These are phyloP conservation scores for Pichia kudriavzevii DNA, from an alignment of 1,139 yeast genomes.

Conservation along the genomic window DNA sequence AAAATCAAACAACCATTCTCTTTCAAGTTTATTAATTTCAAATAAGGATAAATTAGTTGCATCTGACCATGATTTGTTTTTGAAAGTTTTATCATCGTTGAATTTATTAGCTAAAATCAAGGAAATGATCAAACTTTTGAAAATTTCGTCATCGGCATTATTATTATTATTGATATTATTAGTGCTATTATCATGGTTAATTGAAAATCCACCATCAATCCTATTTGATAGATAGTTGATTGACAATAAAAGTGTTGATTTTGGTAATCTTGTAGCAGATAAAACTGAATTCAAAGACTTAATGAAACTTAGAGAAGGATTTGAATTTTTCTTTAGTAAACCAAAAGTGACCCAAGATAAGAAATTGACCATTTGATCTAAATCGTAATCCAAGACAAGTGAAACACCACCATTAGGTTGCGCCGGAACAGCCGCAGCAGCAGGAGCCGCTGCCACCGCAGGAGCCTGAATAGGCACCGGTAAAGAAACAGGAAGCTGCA, in stretches of 20 bases:
- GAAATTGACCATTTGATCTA: slow-evolving; percentile 70
- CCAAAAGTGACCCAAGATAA: slow-evolving; percentile 30
- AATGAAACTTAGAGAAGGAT: slow-evolving; percentile 50
- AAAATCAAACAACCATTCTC: slow-evolving; percentile 54
- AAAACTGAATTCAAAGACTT: slow-evolving; percentile 60
- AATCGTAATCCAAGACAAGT: slow-evolving; percentile 69
- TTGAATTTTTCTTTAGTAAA: slow-evolving; percentile 28
- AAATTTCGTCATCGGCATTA: slow-evolving; percentile 37
- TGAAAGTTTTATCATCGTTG: slow-evolving; percentile 93
- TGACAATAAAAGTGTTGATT: slow-evolving; percentile 70
- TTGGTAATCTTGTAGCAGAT: slow-evolving; percentile 84
- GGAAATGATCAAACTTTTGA: slow-evolving; percentile 59
- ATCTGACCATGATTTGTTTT: slow-evolving; percentile 91
- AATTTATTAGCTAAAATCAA: slow-evolving; percentile 85
- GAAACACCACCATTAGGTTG: slow-evolving; percentile 53
- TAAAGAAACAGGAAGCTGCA: too few relatives aligned
- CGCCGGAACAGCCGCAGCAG: background rate
- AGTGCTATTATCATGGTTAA: slow-evolving; percentile 30
- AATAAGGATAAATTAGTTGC: slow-evolving; percentile 74
- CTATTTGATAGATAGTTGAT: slow-evolving; percentile 61
- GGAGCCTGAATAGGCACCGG: too few relatives aligned
- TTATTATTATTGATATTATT: slow-evolving; percentile 19
- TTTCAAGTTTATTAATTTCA: slow-evolving; percentile 60
- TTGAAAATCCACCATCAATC: slow-evolving; percentile 31
- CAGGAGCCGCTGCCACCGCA: background rate